These are phyloP conservation scores for Capsella rubella DNA, from an alignment of 441 rosid genomes.

Conservation along the genomic window DNA sequence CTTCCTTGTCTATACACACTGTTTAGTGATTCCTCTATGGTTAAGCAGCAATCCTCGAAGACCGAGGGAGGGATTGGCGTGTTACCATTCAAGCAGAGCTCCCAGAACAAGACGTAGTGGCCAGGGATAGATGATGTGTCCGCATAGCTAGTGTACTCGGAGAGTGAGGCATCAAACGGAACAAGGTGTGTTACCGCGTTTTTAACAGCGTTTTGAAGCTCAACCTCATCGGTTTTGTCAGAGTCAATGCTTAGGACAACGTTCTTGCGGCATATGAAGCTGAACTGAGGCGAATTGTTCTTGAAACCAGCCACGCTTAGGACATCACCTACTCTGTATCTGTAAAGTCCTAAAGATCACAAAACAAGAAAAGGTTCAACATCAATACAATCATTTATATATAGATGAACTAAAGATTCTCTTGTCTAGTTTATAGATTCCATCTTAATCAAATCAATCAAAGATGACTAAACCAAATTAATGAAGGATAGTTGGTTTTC, in stretches of 20 bases:
- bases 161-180: slow-evolving; percentile 63
- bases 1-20: slow-evolving; percentile 79
- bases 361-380: neutral
- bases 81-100: slow-evolving; percentile 57
- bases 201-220: slow-evolving; percentile 73
- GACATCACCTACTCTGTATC: slow-evolving; percentile 77
- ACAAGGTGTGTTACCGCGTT: slow-evolving; percentile 65
- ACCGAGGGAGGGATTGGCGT: slow-evolving; percentile 76
- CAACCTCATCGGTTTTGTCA: slow-evolving; percentile 84
- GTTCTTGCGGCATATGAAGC: slow-evolving; percentile 78
- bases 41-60: slow-evolving; percentile 72
- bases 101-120: slow-evolving; percentile 79
- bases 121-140: slow-evolving; percentile 68
- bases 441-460: neutral
- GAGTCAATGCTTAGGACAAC: slow-evolving; percentile 76
- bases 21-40: slow-evolving; percentile 73
- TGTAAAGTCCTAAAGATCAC: slow-evolving; percentile 53
- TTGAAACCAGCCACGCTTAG: slow-evolving; percentile 78
- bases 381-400: neutral
- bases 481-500: neutral
- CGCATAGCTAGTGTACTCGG: slow-evolving; percentile 78
- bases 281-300: slow-evolving; percentile 78
- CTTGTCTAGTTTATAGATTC: neutral
- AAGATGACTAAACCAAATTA: neutral
- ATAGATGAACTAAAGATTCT: neutral